Evolutionary conservation across 2,329 filamentous ascomycete species (phyloP), one percentile per base, ranked within the genome.

Genomic region (Penicillium sp.): DNA sequence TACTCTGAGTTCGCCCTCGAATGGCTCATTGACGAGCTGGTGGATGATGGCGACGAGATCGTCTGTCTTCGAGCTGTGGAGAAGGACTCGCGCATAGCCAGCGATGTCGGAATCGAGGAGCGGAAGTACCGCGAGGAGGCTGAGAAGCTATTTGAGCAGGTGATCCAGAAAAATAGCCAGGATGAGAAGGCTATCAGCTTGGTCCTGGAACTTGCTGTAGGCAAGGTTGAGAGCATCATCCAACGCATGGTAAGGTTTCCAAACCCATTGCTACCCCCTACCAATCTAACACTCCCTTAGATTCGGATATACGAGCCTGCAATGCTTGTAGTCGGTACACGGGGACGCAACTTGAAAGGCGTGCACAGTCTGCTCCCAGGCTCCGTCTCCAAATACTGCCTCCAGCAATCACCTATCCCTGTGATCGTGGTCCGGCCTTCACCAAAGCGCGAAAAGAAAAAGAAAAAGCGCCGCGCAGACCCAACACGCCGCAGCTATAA

Each of bases 1-100:
- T 96, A 96, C 73, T 96, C 91, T 7, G 90, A 96, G 60, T 94
- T 93, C 74, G 92, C 92, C 16, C 80, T 97, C 17, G 90, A 95
- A 73, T 97, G 91, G 91, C 81, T 96, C 48, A 84, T 97, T 37
- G 90, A 95, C 66, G 91, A 96, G 75, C 81, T 96, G 53, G 90
- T 96, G 38, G 91, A 96, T 66, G 92, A 96, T 67, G 91, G 92
- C 17, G 92, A 97, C 69, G 91, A 96, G 74, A 88, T 97, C 55
- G 89, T 97, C 9, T 97, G 92, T 73, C 83, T 97, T 46, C 84
- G 90, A 50, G 92, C 96, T 2, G 84, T 96, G 41, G 91, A 96
- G 69, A 92, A 90, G 69, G 89, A 93, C 61, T 83, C 86, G 49
- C 88, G 88, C 50, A 83, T 88, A 59, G 83, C 84, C 37, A 83